Evolutionary conservation across 345 rosid genomes (phyloP).

Genomic region (Isatis tinctoria): DNA sequence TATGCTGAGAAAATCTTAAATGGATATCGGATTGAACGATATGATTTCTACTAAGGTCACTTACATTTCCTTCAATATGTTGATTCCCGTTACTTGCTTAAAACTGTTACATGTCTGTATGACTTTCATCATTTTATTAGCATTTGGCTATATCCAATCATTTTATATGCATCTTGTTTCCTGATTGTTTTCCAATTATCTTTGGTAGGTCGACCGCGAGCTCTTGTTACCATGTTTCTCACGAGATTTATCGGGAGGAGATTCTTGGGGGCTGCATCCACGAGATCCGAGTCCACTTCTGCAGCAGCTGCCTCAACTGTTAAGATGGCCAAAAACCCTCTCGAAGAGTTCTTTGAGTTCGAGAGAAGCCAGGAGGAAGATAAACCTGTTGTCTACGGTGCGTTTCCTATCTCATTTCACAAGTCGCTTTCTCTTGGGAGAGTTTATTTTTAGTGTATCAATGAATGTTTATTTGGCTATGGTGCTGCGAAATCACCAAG

Average conservation of each 20-base stretch:
- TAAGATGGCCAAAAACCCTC: constrained; percentile 48
- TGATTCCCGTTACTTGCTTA: no score
- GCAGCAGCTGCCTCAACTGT: constrained; percentile 50
- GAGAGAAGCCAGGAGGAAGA: constrained; percentile 67
- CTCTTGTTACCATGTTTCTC: constrained; percentile 45
- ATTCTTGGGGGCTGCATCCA: constrained; percentile 48
- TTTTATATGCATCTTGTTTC: not conserved
- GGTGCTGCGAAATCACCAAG: not conserved
- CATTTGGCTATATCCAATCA: constrained; percentile 8
- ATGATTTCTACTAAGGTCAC: no score
- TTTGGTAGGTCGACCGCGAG: not conserved
- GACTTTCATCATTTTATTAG: not conserved
- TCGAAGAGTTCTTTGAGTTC: constrained; percentile 78
- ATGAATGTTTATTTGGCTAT: not conserved
- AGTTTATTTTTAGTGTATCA: not conserved
- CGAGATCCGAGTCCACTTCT: constrained; percentile 52
- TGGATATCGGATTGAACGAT: no score
- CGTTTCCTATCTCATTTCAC: no score
- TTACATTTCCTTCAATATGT: no score
- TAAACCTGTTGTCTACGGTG: constrained; percentile 74
- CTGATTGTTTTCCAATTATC: not conserved
- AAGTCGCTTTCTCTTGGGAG: not conserved
- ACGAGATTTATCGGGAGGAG: constrained; percentile 62
- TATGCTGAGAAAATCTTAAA: not conserved
- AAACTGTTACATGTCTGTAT: no score